Conservation (phyloP, 805 yeast species). For the Tetrapisispora phaffii region DNA sequence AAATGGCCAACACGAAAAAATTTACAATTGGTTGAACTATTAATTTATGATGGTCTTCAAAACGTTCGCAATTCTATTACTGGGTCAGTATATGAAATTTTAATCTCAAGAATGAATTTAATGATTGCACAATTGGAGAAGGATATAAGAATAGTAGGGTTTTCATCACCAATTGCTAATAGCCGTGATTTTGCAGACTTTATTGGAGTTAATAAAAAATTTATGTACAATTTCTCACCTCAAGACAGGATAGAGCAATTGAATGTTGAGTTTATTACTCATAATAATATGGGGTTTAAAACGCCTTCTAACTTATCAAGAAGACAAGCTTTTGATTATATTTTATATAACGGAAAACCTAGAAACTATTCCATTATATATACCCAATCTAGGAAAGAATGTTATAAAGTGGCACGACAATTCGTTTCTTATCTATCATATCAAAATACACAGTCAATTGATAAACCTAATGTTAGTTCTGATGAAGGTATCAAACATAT, state of each 20-base stretch:
- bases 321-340: slow-evolving; percentile 35
- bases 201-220: slow-evolving; percentile 59
- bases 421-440: not conserved
- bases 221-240: slow-evolving; percentile 63
- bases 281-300: slow-evolving; percentile 31
- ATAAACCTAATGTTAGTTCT: not conserved
- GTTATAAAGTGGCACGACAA: slow-evolving; percentile 36
- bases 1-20: slow-evolving; percentile 75
- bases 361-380: slow-evolving; percentile 37
- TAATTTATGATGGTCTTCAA: slow-evolving; percentile 71
- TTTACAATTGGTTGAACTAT: slow-evolving; percentile 54
- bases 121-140: slow-evolving; percentile 57
- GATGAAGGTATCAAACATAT: not conserved
- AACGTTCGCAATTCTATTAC: slow-evolving; percentile 43
- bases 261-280: slow-evolving; percentile 46
- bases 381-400: slow-evolving; percentile 34
- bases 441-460: not conserved
- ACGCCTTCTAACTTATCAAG: slow-evolving; percentile 39
- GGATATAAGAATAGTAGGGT: slow-evolving; percentile 52
- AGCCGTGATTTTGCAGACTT: slow-evolving; percentile 76
- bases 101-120: slow-evolving; percentile 61
- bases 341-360: not conserved
- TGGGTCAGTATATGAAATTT: slow-evolving; percentile 61
- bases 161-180: slow-evolving; percentile 61
- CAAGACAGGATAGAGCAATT: slow-evolving; percentile 47